Evolutionary conservation across 2,329 filamentous ascomycete genomes (phyloP), one percentile per base, ranked within the genome.

Genomic region (Epicoccum sorghinum): DNA sequence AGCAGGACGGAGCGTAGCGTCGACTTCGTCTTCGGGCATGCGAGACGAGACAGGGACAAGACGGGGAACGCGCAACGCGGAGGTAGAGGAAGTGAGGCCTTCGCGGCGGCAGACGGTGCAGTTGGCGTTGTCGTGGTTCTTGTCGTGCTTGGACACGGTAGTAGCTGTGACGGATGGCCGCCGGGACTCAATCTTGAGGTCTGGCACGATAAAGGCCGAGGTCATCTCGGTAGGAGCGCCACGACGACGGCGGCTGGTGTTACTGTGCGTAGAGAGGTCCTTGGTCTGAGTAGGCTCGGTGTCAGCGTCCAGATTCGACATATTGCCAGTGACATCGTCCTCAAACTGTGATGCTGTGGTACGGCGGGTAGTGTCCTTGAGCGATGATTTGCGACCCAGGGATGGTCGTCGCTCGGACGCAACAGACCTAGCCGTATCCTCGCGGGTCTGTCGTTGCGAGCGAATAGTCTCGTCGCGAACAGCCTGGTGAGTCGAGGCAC

Each of bases 191-290:
- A 87, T 72, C 18, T 84, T 86, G 61, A 87, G 85, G 60, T 88
- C 85, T 9, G 84, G 84, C 5, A 87, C 72, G 58, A 87, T 86
- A 66, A 87, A 86, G 5, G 83, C 85, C 3, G 84, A 87, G 5
- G 85, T 87, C 81, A 85, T 82, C 52, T 86, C 83, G 24, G 79
- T 76, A 12, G 77, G 74, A 33, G 74, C 73, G 35, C 76, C 78
- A 25, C 78, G 80, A 40, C 80, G 81, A 44, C 82, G 80, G 8
- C 79, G 79, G 47, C 78, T 78, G 29, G 79, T 77, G 41, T 78
- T 78, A 65, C 81, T 80, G 5, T 80, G 67, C 33, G 79, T 74
- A 0, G 83, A 83, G 38, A 61, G 56, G 38, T 74, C 72, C 39
- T 66, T 65, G 2, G 70, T 72, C 45, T 71, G 69, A 1, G 66